Conservation (phyloP, 352 stramenopile genomes). For the Globisporangium iwayamae region DNA sequence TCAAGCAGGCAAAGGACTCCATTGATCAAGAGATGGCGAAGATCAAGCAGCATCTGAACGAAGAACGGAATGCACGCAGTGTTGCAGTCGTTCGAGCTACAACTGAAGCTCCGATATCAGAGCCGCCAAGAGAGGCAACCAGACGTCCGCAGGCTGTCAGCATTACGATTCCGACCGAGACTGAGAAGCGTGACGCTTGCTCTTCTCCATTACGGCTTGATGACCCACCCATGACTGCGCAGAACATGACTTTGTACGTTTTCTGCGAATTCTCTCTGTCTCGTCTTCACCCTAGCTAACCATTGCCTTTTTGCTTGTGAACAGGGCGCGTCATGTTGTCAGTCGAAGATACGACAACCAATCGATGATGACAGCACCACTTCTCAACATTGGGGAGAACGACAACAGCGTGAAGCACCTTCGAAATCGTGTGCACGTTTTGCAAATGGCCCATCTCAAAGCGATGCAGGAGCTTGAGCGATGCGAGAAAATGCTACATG, state of each 20-base stretch:
- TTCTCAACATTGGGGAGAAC: constrained; percentile 13
- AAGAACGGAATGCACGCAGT: constrained; percentile 55
- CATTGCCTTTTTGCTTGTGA: background rate
- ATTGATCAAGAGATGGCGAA: constrained; percentile 61
- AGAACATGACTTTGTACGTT: constrained; percentile 2
- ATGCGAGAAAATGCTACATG: constrained; percentile 92
- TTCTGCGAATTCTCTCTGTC: background rate
- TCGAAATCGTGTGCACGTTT: constrained; percentile 76
- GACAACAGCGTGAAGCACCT: constrained; percentile 54
- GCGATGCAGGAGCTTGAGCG: constrained; percentile 90
- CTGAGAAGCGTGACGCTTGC: constrained; percentile 55
- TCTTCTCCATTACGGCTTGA: constrained; percentile 54
- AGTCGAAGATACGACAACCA: constrained; percentile 31
- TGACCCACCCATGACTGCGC: constrained; percentile 1
- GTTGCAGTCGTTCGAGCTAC: constrained; percentile 26
- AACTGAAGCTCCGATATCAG: constrained; percentile 7
- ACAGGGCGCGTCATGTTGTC: constrained; percentile 28
- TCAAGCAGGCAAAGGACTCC: constrained; percentile 72
- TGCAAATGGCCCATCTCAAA: constrained; percentile 89
- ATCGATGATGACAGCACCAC: constrained; percentile 2
- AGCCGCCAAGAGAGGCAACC: constrained; percentile 15
- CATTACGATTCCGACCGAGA: constrained; percentile 15
- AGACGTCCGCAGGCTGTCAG: background rate
- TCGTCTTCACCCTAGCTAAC: constrained; percentile 6
- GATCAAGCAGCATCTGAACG: constrained; percentile 59